Evolutionary conservation across 805 yeast species (phyloP).

Genomic region (Cyberlindnera xylosilytica): DNA sequence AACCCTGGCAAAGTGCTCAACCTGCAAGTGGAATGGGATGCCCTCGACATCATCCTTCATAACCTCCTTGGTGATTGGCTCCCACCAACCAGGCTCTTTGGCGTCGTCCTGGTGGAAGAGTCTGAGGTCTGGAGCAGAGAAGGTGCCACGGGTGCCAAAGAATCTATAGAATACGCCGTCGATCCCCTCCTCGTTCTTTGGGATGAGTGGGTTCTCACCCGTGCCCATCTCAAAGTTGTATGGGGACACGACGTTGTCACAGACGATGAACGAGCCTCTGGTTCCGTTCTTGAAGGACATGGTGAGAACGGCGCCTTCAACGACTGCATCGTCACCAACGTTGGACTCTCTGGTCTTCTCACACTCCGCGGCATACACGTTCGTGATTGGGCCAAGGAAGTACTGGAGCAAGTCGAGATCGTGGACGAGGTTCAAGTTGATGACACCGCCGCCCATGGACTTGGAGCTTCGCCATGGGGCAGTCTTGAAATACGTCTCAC

Average conservation of each 20-base stretch:
- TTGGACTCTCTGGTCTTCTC: constrained; percentile 13
- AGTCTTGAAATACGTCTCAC: constrained; percentile 18
- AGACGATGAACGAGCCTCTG: constrained; percentile 18
- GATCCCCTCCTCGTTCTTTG: constrained; percentile 10
- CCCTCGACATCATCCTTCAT: constrained; percentile 13
- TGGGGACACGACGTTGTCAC: constrained; percentile 22
- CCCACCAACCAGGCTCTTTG: constrained; percentile 17
- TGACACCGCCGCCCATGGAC: constrained; percentile 20
- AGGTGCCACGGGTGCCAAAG: constrained; percentile 20
- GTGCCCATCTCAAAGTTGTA: constrained; percentile 24
- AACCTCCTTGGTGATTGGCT: constrained; percentile 12
- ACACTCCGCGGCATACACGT: constrained; percentile 17
- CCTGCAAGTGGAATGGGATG: constrained; percentile 18
- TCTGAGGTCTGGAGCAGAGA: constrained; percentile 18
- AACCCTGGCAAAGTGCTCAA: constrained; percentile 21
- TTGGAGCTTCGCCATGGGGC: constrained; percentile 18
- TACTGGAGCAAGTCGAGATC: constrained; percentile 21
- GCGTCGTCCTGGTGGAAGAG: constrained; percentile 18
- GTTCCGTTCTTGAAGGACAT: constrained; percentile 17
- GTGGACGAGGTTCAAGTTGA: constrained; percentile 20
- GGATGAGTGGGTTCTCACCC: constrained; percentile 22
- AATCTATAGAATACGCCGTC: constrained; percentile 21
- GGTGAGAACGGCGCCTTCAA: constrained; percentile 22
- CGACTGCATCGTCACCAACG: constrained; percentile 16
- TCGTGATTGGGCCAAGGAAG: constrained; percentile 18